Base-by-base conservation (phyloP, 192 early-diverging fungal species). In the Coemansia sp. region DNA sequence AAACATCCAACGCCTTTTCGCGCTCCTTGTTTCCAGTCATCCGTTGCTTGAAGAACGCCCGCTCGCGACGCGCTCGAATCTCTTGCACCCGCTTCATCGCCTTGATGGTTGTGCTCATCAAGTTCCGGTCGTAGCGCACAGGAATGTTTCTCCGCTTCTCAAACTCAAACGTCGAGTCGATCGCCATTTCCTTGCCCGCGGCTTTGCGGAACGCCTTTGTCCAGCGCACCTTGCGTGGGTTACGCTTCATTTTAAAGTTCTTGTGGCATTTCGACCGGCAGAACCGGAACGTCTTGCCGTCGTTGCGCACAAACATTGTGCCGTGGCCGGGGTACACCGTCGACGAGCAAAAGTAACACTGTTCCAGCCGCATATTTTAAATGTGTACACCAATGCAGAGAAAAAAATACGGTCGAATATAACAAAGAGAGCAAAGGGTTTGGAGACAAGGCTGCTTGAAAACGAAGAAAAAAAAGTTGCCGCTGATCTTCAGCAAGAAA, bases 181-280 rank as follows among this genome's bases (percentile, higher is more conserved):
- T 96, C 4, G 91, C 87, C 97, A 99, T 99, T 84, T 99, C 97
- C 84, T 99, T 99, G 75, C 97, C 97, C 14, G 94, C 92, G 12
- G 97, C 90, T 77, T 91, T 93, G 63, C 97, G 86, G 93, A 99
- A 99, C 9, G 97, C 96, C 88, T 99, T 99, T 59, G 97, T 99
- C 97, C 97, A 99, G 66, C 90, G 86, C 60, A 99, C 95, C 88
- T 99, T 99, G 69, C 97, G 87, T 36, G 97, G 97, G 85, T 98
- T 98, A 46, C 97, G 89, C 88, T 97, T 98, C 92, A 98, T 95
- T 80, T 99, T 99, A 85, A 99, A 99, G 85, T 96, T 97, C 75
- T 92, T 94, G 90, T 98, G 95, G 84, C 97, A 99, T 86, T 99
- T 98, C 66, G 96, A 97, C 69, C 95, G 87, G 73, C 97, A 99